Percentiles rank a stretch among this genome's conserved stretches.
These are phyloP conservation scores for Colletotrichum incanum DNA, from an alignment of 2,329 filamentous ascomycete species.

Conservation along the genomic window DNA sequence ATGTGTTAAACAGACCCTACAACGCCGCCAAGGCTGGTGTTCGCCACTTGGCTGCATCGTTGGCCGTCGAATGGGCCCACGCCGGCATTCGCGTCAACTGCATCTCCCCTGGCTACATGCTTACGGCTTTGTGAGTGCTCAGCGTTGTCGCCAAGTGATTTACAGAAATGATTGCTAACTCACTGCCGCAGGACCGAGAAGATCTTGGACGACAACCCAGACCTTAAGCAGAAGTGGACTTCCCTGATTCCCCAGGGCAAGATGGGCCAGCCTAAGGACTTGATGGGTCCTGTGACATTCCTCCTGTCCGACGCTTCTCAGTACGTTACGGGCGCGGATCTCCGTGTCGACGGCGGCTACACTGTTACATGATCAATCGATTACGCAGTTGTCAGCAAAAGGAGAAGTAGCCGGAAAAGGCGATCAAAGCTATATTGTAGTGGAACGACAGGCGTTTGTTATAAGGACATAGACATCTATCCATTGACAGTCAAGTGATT, in stretches of 20 bases:
- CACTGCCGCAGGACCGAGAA: slow-evolving; percentile 80
- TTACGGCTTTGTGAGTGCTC: slow-evolving; percentile 85
- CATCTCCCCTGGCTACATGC: slow-evolving; percentile 96
- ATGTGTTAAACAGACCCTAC: slow-evolving; percentile 73
- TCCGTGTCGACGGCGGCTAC: slow-evolving; percentile 91
- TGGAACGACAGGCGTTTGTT: slow-evolving; percentile 5
- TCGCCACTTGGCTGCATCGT: slow-evolving; percentile 86
- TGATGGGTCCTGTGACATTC: slow-evolving; percentile 94
- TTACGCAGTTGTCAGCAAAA: neutral
- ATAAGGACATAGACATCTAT: neutral
- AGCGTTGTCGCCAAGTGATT: neutral
- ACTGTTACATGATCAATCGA: slow-evolving; percentile 75
- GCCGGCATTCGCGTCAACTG: slow-evolving; percentile 94
- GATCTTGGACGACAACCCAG: slow-evolving; percentile 93
- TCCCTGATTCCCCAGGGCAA: slow-evolving; percentile 93
- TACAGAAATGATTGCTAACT: neutral
- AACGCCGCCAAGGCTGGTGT: slow-evolving; percentile 95
- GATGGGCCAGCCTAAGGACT: slow-evolving; percentile 92
- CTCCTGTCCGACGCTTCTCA: slow-evolving; percentile 83
- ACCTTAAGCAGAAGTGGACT: slow-evolving; percentile 91
- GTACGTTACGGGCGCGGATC: slow-evolving; percentile 81
- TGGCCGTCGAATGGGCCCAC: slow-evolving; percentile 95
- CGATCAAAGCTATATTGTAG: slow-evolving; percentile 3
- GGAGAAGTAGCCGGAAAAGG: neutral
- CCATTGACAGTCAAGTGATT: neutral